Percentiles rank a stretch among this genome's conserved stretches.
Evolutionary conservation across 2,329 filamentous ascomycete genomes (phyloP).

Genomic region (Diaporthe aspalathi): DNA sequence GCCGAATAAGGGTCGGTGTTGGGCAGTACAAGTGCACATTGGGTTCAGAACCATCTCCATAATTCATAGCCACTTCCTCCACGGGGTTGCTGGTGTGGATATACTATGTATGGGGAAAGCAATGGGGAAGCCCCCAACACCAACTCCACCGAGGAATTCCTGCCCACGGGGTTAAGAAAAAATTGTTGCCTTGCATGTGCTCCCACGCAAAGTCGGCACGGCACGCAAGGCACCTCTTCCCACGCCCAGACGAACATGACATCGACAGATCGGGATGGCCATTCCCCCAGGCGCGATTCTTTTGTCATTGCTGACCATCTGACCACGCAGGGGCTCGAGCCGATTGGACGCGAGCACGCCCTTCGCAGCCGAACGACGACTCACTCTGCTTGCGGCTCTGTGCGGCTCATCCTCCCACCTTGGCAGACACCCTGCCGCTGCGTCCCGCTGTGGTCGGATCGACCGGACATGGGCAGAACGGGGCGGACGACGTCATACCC

Average conservation of each 20-base stretch:
- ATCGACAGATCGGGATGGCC: constrained; percentile 3
- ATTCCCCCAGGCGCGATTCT: background rate
- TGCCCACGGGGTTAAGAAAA: constrained; percentile 18
- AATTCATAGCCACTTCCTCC: constrained; percentile 16
- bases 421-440: background rate
- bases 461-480: background rate
- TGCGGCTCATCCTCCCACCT: constrained; percentile 5
- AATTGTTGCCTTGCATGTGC: background rate
- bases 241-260: constrained; percentile 5
- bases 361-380: background rate
- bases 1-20: constrained; percentile 9
- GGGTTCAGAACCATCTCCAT: constrained; percentile 18
- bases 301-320: constrained; percentile 26
- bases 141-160: constrained; percentile 4
- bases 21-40: background rate
- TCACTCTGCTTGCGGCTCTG: constrained; percentile 24
- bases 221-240: background rate
- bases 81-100: constrained; percentile 25
- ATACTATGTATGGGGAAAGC: constrained; percentile 23
- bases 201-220: background rate
- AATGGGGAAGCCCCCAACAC: constrained; percentile 3
- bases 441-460: background rate
- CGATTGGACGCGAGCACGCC: background rate
- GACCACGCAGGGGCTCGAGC: background rate
- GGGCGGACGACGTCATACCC: constrained; percentile 19